phyloP scores from a whole-genome alignment of 164 flowering plant species.

The Houttuynia cordata region DNA sequence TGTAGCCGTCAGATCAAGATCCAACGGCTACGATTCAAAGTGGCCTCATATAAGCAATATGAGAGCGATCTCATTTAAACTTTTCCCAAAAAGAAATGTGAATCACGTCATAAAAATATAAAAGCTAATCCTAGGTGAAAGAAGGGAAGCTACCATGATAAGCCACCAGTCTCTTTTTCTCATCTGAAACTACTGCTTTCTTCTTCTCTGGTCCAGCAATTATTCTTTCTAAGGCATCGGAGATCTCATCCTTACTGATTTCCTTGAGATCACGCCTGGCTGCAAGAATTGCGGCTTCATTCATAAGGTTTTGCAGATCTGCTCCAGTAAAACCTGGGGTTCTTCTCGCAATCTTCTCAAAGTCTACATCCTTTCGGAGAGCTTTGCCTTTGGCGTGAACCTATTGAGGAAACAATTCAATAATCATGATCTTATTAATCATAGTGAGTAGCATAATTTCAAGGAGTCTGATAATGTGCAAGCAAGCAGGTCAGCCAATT shows the following conservation, averaged over 20 bases:
- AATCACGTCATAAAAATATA: no score
- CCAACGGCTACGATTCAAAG: no score
- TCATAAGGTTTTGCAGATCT: slow-evolving; percentile 88
- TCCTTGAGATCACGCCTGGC: slow-evolving; percentile 92
- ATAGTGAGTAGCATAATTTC: no score
- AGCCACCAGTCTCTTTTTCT: slow-evolving; percentile 88
- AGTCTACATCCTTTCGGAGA: slow-evolving; percentile 86
- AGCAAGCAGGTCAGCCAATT: background rate
- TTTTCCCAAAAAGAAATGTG: no score
- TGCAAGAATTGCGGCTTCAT: slow-evolving; percentile 97
- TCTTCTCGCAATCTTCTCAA: slow-evolving; percentile 80
- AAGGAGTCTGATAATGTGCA: no score
- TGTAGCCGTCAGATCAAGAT: no score
- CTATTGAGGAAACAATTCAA: slow-evolving; percentile 21
- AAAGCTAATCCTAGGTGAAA: no score
- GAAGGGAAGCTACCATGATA: slow-evolving; percentile 56
- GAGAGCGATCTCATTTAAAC: no score
- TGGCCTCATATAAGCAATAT: no score
- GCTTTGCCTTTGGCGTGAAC: slow-evolving; percentile 96
- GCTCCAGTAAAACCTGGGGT: slow-evolving; percentile 98
- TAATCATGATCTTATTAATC: no score
- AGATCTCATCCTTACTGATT: slow-evolving; percentile 86
- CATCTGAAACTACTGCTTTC: slow-evolving; percentile 91
- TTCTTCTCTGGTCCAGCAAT: slow-evolving; percentile 99
- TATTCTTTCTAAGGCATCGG: slow-evolving; percentile 88